Evolutionary conservation across 2,329 filamentous ascomycete genomes (phyloP).

Genomic region (Talaromyces sp.): DNA sequence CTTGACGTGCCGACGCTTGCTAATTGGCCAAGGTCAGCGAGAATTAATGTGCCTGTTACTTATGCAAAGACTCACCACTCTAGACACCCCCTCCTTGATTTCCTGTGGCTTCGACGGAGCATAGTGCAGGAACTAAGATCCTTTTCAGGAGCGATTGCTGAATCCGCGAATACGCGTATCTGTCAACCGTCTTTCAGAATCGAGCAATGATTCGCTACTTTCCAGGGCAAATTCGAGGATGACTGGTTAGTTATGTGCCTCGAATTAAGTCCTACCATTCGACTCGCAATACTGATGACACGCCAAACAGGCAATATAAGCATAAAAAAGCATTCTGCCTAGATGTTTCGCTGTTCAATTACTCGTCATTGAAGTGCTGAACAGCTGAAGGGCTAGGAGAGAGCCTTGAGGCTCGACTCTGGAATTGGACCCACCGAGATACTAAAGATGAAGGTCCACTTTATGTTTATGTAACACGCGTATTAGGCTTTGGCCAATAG

Average conservation of each 20-base stretch:
- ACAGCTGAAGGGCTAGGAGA: not conserved
- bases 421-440: not conserved
- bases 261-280: not conserved
- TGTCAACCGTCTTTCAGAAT: not conserved
- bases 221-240: not conserved
- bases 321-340: not conserved
- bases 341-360: not conserved
- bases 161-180: slow-evolving; percentile 5
- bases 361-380: not conserved
- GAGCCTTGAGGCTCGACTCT: too few relatives aligned
- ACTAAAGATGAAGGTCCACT: not conserved
- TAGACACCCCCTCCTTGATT: slow-evolving; percentile 17
- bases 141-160: not conserved
- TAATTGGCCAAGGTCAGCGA: slow-evolving; percentile 6
- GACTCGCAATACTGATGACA: too few relatives aligned
- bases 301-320: too few relatives aligned
- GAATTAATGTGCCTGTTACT: not conserved
- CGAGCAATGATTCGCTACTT: not conserved
- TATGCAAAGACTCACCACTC: slow-evolving; percentile 13
- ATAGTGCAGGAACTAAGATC: not conserved
- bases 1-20: slow-evolving; percentile 18
- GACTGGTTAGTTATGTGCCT: not conserved
- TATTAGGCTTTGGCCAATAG: not conserved
- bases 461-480: slow-evolving; percentile 12
- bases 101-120: slow-evolving; percentile 18